Conservation (phyloP, 2,329 filamentous ascomycete species). For the Aspergillus brunneoviolaceus region DNA sequence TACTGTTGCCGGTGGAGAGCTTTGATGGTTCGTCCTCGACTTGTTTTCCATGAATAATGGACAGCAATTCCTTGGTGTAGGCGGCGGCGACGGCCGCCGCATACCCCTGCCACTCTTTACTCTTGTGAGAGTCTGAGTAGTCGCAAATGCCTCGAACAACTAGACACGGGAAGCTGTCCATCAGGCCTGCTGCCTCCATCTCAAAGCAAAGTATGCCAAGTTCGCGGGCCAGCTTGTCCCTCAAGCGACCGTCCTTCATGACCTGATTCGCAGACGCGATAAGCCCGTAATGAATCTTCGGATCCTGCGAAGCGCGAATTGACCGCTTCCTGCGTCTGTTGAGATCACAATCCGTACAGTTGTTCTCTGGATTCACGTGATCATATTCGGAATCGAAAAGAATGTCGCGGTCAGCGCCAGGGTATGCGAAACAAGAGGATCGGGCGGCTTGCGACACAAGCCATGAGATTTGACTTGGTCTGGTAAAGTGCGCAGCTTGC, state of each 20-base stretch:
- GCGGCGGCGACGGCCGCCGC: slow-evolving; percentile 7
- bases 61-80: slow-evolving; percentile 10
- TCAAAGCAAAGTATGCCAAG: slow-evolving; percentile 6
- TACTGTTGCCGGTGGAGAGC: not conserved
- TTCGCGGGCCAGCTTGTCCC: slow-evolving; percentile 5
- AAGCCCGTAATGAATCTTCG: slow-evolving; percentile 8
- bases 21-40: not conserved
- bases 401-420: not conserved
- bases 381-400: slow-evolving; percentile 1
- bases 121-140: slow-evolving; percentile 13
- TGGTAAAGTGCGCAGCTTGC: not conserved
- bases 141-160: slow-evolving; percentile 10
- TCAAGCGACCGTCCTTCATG: not conserved
- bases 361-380: not conserved
- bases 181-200: slow-evolving; percentile 10
- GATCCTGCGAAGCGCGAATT: not conserved
- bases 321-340: not conserved
- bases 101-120: slow-evolving; percentile 7
- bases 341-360: not conserved
- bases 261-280: slow-evolving; percentile 13
- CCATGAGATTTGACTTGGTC: not conserved
- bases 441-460: not conserved
- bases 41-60: not conserved
- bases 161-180: slow-evolving; percentile 2
- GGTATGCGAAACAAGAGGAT: not conserved